These are phyloP conservation scores for Coemansia sp. DNA, from an alignment of 192 early-diverging fungal species.

Conservation along the genomic window DNA sequence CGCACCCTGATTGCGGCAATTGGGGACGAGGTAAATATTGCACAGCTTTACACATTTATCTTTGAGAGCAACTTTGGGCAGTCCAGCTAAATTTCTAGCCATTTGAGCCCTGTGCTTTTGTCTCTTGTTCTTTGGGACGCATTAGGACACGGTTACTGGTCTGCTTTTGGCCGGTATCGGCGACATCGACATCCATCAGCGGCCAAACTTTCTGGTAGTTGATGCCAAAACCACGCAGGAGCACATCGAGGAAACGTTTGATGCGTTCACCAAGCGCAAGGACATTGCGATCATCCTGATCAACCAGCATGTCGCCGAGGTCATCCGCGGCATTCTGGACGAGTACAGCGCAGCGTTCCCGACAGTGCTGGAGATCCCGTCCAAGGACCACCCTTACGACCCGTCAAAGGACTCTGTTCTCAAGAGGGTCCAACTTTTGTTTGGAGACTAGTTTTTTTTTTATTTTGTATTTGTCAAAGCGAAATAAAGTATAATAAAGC, in stretches of 20 bases:
- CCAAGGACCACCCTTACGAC: constrained; percentile 99
- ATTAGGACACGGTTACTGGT: constrained; percentile 91
- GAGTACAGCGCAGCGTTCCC: constrained; percentile 91
- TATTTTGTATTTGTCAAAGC: neutral
- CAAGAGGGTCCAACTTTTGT: constrained; percentile 76
- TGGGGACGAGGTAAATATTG: constrained; percentile 45
- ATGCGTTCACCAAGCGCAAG: constrained; percentile 84
- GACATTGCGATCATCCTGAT: constrained; percentile 98
- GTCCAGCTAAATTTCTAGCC: neutral
- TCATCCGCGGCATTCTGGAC: constrained; percentile 88
- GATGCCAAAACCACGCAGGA: constrained; percentile 80
- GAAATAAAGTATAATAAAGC: neutral
- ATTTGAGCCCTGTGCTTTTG: neutral
- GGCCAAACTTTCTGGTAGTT: constrained; percentile 95
- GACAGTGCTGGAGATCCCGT: constrained; percentile 97
- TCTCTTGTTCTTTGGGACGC: neutral
- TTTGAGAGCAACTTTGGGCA: too few relatives aligned
- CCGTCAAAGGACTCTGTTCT: constrained; percentile 82
- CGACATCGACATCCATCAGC: constrained; percentile 89
- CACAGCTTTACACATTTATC: neutral
- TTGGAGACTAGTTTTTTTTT: constrained; percentile 65
- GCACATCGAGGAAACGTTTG: constrained; percentile 77
- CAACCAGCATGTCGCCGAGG: constrained; percentile 95
- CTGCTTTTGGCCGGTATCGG: constrained; percentile 97
- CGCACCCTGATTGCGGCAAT: constrained; percentile 54